phyloP scores from a whole-genome alignment of 2,329 filamentous ascomycete genomes.

The Scolecobasidium constrictum region DNA sequence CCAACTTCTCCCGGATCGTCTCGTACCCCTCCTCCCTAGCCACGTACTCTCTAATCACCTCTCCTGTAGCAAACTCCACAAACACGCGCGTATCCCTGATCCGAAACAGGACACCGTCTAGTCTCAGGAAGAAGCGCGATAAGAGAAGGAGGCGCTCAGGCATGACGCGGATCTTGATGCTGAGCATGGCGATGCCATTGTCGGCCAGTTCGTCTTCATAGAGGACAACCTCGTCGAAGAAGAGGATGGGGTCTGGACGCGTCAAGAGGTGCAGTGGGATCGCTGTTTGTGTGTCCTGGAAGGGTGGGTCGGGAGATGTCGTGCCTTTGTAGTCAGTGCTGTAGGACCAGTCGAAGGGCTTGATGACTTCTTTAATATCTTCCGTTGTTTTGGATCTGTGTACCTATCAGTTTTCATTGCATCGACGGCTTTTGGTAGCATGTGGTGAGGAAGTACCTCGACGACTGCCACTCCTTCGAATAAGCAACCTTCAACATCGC shows the following conservation, averaged over 20 bases:
- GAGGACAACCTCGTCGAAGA: conserved; percentile 91
- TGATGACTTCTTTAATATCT: conserved; percentile 85
- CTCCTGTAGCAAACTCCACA: conserved; percentile 70
- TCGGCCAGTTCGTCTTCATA: conserved; percentile 98
- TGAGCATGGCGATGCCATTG: conserved; percentile 86
- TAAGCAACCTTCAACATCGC: conserved; percentile 91
- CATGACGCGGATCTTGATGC: conserved; percentile 89
- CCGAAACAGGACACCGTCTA: conserved; percentile 81
- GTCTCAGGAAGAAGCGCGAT: conserved; percentile 77
- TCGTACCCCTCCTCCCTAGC: conserved; percentile 76
- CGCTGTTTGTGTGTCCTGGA: conserved; percentile 35
- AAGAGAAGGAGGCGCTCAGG: conserved; percentile 77
- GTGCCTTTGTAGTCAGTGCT: conserved; percentile 79
- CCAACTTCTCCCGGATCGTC: conserved; percentile 52
- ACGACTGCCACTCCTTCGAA: conserved; percentile 75
- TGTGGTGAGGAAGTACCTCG: conserved; percentile 49
- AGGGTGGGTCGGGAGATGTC: conserved; percentile 18
- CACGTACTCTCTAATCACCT: conserved; percentile 82
- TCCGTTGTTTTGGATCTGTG: conserved; percentile 27
- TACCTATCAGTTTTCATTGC: no score
- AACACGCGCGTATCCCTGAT: conserved; percentile 87
- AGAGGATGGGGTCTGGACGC: conserved; percentile 83
- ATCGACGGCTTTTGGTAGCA: no score
- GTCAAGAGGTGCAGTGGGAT: conserved; percentile 83
- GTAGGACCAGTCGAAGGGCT: conserved; percentile 98